Evolutionary conservation across 768 basidiomycete genomes (phyloP).

Genomic region (Holtermannia corniformis): DNA sequence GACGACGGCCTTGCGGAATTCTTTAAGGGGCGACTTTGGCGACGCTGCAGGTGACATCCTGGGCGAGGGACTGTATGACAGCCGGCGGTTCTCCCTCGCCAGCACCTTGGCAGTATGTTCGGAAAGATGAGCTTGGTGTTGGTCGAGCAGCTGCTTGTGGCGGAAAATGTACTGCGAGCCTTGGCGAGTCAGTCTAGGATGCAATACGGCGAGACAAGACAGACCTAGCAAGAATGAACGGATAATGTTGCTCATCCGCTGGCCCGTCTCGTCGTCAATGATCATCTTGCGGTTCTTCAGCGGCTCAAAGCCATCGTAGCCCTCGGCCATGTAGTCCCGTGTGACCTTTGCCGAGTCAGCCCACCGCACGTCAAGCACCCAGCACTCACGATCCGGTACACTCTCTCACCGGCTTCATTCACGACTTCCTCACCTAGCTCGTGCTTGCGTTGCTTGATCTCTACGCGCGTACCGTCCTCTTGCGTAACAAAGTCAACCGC

Average conservation of each 20-base stretch:
- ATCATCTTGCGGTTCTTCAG: constrained; percentile 59
- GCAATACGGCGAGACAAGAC: constrained; percentile 1
- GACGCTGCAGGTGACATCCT: constrained; percentile 8
- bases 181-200: constrained; percentile 29
- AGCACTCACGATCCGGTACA: constrained; percentile 57
- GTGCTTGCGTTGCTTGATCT: constrained; percentile 28
- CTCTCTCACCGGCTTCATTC: constrained; percentile 49
- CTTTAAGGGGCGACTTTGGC: neutral
- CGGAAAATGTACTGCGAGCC: constrained; percentile 67
- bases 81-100: constrained; percentile 2
- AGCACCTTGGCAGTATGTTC: constrained; percentile 28
- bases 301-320: constrained; percentile 66
- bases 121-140: constrained; percentile 35
- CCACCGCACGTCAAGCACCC: neutral
- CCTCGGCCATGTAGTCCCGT: constrained; percentile 62
- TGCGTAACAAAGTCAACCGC: constrained; percentile 33
- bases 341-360: constrained; percentile 43
- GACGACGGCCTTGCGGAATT: neutral
- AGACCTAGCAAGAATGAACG: constrained; percentile 74
- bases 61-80: neutral
- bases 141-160: constrained; percentile 46
- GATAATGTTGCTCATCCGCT: constrained; percentile 66
- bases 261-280: constrained; percentile 73
- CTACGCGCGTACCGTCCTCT: constrained; percentile 34
- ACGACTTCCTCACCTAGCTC: constrained; percentile 48